Evolutionary conservation across 805 yeast species (phyloP).

Genomic region (Ogataea trehaloabstinens): DNA sequence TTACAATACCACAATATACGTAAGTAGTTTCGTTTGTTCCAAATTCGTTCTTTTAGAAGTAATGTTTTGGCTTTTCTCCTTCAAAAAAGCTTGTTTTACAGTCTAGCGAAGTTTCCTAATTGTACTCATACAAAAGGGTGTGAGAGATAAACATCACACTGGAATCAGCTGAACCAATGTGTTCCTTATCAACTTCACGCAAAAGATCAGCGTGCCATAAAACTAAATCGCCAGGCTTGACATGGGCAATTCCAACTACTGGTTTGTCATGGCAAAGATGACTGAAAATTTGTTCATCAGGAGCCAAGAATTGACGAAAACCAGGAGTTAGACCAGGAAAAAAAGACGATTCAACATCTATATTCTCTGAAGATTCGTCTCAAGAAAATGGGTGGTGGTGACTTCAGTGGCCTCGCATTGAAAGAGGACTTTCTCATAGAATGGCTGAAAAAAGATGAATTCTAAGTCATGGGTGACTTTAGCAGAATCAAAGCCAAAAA

Average conservation of each 20-base stretch:
- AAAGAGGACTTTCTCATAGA: too few species aligned
- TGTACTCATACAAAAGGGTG: slow-evolving; percentile 30
- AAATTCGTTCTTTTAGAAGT: slow-evolving; percentile 5
- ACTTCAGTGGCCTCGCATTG: slow-evolving; percentile 36
- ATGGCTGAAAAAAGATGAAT: too few species aligned
- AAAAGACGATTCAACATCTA: slow-evolving; percentile 28
- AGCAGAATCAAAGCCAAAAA: too few species aligned
- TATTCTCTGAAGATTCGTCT: slow-evolving; percentile 17
- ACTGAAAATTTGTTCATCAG: slow-evolving; percentile 27
- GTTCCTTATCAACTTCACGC: slow-evolving; percentile 41
- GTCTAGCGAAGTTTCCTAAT: slow-evolving; percentile 8
- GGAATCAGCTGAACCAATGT: slow-evolving; percentile 34
- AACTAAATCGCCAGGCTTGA: slow-evolving; percentile 40
- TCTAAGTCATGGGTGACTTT: too few species aligned
- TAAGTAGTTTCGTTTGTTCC: slow-evolving; percentile 9
- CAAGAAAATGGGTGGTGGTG: slow-evolving; percentile 39
- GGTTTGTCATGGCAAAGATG: slow-evolving; percentile 31
- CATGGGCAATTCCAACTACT: slow-evolving; percentile 35
- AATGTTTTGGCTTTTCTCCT: slow-evolving; percentile 10
- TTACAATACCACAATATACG: slow-evolving; percentile 10
- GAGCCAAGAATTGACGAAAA: slow-evolving; percentile 32
- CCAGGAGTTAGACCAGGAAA: slow-evolving; percentile 37
- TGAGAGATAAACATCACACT: slow-evolving; percentile 39
- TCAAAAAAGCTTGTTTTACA: slow-evolving; percentile 6
- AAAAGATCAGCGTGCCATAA: slow-evolving; percentile 44